Evolutionary conservation across 2,329 filamentous ascomycete genomes (phyloP).

Genomic region (Metarhizium robertsii): DNA sequence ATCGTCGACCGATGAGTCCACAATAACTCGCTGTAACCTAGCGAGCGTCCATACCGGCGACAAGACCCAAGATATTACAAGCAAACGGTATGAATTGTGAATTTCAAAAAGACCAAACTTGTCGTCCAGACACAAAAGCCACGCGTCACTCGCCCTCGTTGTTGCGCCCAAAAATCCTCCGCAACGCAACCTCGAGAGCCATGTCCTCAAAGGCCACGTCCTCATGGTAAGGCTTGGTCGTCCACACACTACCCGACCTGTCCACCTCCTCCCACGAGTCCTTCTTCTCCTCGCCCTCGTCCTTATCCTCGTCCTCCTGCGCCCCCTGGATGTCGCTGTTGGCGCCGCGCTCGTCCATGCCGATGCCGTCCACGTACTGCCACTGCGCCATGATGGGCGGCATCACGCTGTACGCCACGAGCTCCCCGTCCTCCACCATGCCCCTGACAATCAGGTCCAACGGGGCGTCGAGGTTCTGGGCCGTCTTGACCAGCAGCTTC

Average conservation of each 20-base stretch:
- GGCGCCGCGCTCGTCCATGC: conserved; percentile 11
- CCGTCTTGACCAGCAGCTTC: conserved; percentile 13
- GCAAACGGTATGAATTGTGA: too few species aligned
- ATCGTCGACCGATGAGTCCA: too few species aligned
- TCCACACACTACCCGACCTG: neutral
- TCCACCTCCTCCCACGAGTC: neutral
- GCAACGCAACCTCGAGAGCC: too few species aligned
- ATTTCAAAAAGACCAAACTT: too few species aligned
- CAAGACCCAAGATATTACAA: too few species aligned
- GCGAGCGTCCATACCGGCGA: too few species aligned
- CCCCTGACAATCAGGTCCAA: conserved; percentile 16
- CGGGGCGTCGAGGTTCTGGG: conserved; percentile 14
- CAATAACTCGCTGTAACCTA: too few species aligned
- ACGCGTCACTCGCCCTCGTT: too few species aligned
- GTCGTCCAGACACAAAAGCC: too few species aligned
- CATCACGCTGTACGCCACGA: conserved; percentile 14
- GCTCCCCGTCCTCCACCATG: conserved; percentile 12
- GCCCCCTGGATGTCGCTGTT: conserved; percentile 15
- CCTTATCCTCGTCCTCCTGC: conserved; percentile 6
- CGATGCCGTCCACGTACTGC: conserved; percentile 13
- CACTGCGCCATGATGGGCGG: conserved; percentile 18
- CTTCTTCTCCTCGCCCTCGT: neutral
- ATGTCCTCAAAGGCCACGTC: too few species aligned
- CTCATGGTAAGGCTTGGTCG: neutral
- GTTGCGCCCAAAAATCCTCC: too few species aligned